Evolutionary conservation across 2,329 filamentous ascomycete species (phyloP).

Genomic region (Penicillium janthinellum): DNA sequence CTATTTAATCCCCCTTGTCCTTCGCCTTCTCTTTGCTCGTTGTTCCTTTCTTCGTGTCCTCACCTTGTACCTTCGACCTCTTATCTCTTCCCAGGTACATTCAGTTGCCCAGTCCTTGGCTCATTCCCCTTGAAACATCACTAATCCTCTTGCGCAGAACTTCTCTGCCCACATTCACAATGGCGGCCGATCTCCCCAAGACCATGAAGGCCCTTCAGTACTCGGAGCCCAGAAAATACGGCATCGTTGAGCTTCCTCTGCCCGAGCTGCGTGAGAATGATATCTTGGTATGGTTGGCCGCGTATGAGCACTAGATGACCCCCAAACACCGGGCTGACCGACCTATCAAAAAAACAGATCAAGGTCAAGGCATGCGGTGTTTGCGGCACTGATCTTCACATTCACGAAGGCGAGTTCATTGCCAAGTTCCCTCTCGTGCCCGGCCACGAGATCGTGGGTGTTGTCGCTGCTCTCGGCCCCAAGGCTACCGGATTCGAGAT

Average conservation of each 20-base stretch:
- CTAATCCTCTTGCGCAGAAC: not conserved
- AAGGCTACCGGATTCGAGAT: conserved; percentile 62
- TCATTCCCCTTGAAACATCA: not conserved
- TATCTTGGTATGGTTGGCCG: conserved; percentile 13
- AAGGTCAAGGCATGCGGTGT: conserved; percentile 69
- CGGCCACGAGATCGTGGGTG: conserved; percentile 68
- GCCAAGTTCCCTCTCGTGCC: conserved; percentile 66
- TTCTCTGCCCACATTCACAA: not conserved
- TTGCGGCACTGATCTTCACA: conserved; percentile 57
- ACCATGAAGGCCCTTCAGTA: conserved; percentile 22
- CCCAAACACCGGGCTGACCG: not conserved
- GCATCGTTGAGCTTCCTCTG: conserved; percentile 18
- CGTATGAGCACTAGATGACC: too few relatives aligned
- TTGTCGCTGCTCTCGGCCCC: conserved; percentile 61
- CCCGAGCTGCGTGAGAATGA: conserved; percentile 21
- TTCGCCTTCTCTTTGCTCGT: not conserved
- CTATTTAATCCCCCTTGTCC: not conserved
- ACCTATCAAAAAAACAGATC: conserved; percentile 9
- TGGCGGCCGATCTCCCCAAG: conserved; percentile 14
- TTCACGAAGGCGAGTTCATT: conserved; percentile 68
- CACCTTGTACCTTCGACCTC: not conserved
- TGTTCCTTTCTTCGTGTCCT: not conserved
- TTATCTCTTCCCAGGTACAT: not conserved
- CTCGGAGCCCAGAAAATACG: conserved; percentile 15
- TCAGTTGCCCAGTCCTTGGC: not conserved